Evolutionary conservation across 2,329 filamentous ascomycete species (phyloP).

Genomic region (Dactylellina drechsleri): DNA sequence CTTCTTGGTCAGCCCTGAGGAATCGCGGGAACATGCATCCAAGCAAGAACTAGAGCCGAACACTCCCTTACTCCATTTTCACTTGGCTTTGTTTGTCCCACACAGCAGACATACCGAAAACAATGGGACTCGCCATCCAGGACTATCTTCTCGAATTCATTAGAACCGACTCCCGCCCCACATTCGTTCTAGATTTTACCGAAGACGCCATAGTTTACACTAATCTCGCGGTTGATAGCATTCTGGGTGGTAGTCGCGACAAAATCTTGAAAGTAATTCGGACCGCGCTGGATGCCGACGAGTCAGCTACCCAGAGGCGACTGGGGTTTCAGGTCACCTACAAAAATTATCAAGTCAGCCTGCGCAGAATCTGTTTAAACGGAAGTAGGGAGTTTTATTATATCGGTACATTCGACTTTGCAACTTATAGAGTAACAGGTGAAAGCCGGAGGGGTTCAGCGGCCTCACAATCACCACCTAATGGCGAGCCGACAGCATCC

Average conservation of each 20-base stretch:
- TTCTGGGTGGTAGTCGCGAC: slow-evolving; percentile 21
- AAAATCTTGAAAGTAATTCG: slow-evolving; percentile 19
- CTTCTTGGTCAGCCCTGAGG: too few species aligned
- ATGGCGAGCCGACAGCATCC: neutral
- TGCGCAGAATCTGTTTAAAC: slow-evolving; percentile 27
- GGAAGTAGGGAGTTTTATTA: slow-evolving; percentile 32
- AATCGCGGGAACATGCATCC: too few species aligned
- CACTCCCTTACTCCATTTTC: neutral
- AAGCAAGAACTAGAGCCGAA: too few species aligned
- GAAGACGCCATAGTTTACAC: slow-evolving; percentile 37
- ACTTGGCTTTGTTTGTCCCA: neutral
- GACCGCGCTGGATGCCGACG: slow-evolving; percentile 13
- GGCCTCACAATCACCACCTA: slow-evolving; percentile 6
- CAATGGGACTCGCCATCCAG: slow-evolving; percentile 34
- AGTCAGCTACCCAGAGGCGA: slow-evolving; percentile 5
- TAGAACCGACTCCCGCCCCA: slow-evolving; percentile 43
- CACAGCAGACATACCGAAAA: slow-evolving; percentile 5
- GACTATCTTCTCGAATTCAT: slow-evolving; percentile 50
- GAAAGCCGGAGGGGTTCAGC: slow-evolving; percentile 1
- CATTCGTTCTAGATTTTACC: slow-evolving; percentile 39
- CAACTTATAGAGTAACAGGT: neutral
- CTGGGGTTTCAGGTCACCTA: slow-evolving; percentile 25
- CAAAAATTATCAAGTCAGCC: slow-evolving; percentile 28
- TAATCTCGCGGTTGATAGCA: slow-evolving; percentile 26
- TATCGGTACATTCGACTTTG: slow-evolving; percentile 36